These are phyloP conservation scores for Tetradesmus lagerheimii DNA, from an alignment of 139 green algal genomes.

Conservation along the genomic window DNA sequence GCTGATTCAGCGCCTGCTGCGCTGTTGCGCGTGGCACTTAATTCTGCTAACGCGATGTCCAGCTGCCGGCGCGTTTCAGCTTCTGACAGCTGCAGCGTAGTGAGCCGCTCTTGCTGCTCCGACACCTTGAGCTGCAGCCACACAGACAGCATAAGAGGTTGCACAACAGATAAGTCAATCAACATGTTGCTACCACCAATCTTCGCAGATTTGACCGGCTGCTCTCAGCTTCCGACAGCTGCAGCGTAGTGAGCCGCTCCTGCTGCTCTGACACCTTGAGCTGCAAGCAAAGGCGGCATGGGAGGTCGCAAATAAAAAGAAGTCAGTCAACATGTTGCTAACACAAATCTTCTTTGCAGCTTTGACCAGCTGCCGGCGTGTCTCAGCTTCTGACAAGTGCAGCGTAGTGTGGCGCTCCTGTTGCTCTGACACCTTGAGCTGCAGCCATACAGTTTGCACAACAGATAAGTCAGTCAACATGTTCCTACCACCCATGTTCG, in stretches of 20 bases:
- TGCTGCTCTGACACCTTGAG: neutral
- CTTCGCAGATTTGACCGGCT: no score
- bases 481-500: no score
- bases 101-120: conserved; percentile 17
- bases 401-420: conserved; percentile 10
- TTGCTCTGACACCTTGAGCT: conserved; percentile 27
- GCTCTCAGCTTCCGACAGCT: neutral
- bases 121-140: conserved; percentile 23
- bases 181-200: no score
- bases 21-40: neutral
- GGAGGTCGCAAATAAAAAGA: no score
- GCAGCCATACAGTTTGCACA: neutral
- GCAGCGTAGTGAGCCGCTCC: neutral
- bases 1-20: conserved; percentile 24
- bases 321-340: no score
- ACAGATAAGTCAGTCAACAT: no score
- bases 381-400: neutral
- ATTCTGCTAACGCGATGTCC: neutral
- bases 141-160: neutral
- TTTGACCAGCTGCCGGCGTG: neutral
- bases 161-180: no score
- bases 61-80: neutral
- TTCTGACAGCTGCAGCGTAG: conserved; percentile 4
- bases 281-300: neutral
- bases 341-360: no score